These are phyloP conservation scores for Chlorella sp. DNA, from an alignment of 139 green algal species.

Conservation along the genomic window DNA sequence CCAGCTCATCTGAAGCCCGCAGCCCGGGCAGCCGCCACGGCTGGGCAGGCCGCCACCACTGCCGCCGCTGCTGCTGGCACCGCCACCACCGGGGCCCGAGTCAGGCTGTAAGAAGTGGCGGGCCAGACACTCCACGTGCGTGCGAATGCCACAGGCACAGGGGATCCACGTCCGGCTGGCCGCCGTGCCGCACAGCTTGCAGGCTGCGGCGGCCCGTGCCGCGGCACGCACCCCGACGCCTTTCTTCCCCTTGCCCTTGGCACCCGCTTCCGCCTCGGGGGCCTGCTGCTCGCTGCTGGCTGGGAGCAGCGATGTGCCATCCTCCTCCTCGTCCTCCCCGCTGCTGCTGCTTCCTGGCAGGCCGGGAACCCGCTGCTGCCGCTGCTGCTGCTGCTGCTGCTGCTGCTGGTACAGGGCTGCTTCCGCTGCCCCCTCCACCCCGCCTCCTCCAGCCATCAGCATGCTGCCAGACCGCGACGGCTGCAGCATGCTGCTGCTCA, in stretches of 20 bases:
- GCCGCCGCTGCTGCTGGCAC: background rate
- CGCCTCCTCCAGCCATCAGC: background rate
- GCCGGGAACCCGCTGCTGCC: background rate
- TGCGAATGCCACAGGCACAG: conserved; percentile 42
- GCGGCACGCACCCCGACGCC: background rate
- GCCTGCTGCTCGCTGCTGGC: background rate
- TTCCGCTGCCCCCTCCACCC: too few species aligned
- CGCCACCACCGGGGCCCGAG: background rate
- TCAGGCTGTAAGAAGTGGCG: conserved; percentile 41
- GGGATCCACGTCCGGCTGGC: conserved; percentile 50
- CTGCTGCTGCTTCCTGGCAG: background rate
- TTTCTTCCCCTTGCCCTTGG: background rate
- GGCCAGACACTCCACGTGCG: conserved; percentile 66
- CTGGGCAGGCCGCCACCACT: conserved; percentile 24
- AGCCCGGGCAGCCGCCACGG: conserved; percentile 50
- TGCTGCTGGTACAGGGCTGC: background rate
- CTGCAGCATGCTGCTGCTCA: background rate
- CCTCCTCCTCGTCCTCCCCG: background rate
- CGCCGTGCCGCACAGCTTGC: conserved; percentile 48
- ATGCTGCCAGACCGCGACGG: background rate
- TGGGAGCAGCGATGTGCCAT: background rate
- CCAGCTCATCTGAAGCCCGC: conserved; percentile 40
- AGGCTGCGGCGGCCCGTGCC: conserved; percentile 11
- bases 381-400: conserved; percentile 4
- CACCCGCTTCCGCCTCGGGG: background rate